phyloP scores from a whole-genome alignment of 805 yeast species.

The Pichia gijzeniarum region DNA sequence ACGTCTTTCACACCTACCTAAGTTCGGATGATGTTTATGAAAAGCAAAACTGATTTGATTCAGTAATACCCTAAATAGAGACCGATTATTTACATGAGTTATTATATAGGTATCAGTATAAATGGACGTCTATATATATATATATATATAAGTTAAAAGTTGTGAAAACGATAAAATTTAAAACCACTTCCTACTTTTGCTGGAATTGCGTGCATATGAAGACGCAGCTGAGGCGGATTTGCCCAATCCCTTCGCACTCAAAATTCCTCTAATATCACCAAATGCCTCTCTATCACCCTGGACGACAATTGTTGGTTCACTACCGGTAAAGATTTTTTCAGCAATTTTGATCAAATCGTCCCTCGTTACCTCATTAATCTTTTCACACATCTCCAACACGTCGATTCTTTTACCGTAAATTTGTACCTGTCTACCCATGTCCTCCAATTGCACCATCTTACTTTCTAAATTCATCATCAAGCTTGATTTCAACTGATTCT shows the following conservation, averaged over 20 bases:
- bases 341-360: slow-evolving; percentile 72
- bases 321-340: slow-evolving; percentile 64
- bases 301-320: slow-evolving; percentile 76
- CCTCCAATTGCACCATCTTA: slow-evolving; percentile 90
- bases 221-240: slow-evolving; percentile 4
- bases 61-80: background rate
- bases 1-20: slow-evolving; percentile 77
- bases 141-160: no score
- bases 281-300: slow-evolving; percentile 83
- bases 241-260: slow-evolving; percentile 72
- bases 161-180: no score
- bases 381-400: slow-evolving; percentile 72
- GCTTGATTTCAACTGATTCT: slow-evolving; percentile 83
- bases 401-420: slow-evolving; percentile 71
- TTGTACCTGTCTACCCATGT: slow-evolving; percentile 90
- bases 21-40: slow-evolving; percentile 40
- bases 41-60: slow-evolving; percentile 30
- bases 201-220: background rate
- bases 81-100: background rate
- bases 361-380: slow-evolving; percentile 62
- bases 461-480: slow-evolving; percentile 90
- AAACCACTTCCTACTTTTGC: slow-evolving; percentile 11
- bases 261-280: slow-evolving; percentile 70
- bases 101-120: background rate
- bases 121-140: no score